phyloP scores from a whole-genome alignment of 2,329 filamentous ascomycete species.

The Pseudopithomyces chartarum region DNA sequence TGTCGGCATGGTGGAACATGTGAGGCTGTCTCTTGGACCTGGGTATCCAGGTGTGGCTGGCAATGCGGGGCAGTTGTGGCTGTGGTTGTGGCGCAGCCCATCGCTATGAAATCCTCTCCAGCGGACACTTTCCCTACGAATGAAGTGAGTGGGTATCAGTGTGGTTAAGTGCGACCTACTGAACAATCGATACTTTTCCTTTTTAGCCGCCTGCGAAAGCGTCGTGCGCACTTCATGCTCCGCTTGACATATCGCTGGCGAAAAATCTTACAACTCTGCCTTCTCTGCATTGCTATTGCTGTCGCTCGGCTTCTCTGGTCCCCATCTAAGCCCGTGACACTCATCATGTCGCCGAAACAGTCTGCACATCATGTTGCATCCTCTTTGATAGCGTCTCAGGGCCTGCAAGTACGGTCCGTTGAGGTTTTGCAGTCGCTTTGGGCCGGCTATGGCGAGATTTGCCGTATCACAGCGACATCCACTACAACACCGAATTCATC shows the following conservation, averaged over 20 bases:
- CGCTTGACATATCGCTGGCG: not conserved
- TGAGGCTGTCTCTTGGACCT: no score
- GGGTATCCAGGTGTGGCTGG: no score
- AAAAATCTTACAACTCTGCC: not conserved
- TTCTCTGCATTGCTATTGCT: not conserved
- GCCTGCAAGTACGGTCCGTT: constrained; percentile 28
- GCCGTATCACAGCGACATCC: constrained; percentile 53
- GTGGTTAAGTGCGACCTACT: no score
- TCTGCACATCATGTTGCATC: constrained; percentile 28
- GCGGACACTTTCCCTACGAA: no score
- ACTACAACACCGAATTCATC: constrained; percentile 11
- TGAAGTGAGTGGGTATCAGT: not conserved
- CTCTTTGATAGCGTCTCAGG: constrained; percentile 31
- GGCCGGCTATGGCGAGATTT: constrained; percentile 61
- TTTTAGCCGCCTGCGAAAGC: not conserved
- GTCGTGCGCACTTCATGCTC: not conserved
- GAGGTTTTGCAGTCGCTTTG: constrained; percentile 50
- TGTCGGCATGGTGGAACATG: no score
- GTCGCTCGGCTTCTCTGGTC: not conserved
- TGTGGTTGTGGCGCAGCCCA: no score
- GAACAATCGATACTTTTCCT: not conserved
- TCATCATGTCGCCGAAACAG: constrained; percentile 47
- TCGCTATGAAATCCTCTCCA: no score
- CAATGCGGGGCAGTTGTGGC: no score
- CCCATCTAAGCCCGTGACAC: not conserved